A percentile compares a stretch with the other conserved stretches of the same genome.
Evolutionary conservation across 1,284 basidiomycete species (phyloP).

Genomic region (Taiwanofungus camphoratus): DNA sequence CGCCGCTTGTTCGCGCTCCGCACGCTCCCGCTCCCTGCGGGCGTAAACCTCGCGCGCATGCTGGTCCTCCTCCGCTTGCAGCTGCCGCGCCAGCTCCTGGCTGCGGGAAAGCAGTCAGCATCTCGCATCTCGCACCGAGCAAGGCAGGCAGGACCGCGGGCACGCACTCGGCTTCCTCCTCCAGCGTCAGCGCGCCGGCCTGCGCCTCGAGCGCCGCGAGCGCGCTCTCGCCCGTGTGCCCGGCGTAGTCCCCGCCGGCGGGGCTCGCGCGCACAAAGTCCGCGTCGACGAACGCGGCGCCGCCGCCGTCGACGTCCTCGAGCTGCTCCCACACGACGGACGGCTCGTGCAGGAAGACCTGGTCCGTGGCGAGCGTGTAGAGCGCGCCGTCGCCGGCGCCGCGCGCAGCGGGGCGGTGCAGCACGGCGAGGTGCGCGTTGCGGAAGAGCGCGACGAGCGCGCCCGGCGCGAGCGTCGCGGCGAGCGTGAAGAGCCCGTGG

Average conservation of each 20-base stretch:
- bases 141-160: background rate
- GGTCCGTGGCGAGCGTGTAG: conserved; percentile 80
- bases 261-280: conserved; percentile 59
- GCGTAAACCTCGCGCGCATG: conserved; percentile 37
- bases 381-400: conserved; percentile 47
- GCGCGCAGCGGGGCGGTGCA: conserved; percentile 54
- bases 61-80: conserved; percentile 73
- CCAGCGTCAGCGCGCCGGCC: conserved; percentile 27
- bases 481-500: conserved; percentile 69
- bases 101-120: conserved; percentile 30
- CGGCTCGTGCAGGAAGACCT: conserved; percentile 71
- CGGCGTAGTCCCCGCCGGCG: conserved; percentile 75
- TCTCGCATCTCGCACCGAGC: too few species aligned
- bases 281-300: conserved; percentile 71
- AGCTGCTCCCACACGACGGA: conserved; percentile 85
- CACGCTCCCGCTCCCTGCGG: conserved; percentile 29
- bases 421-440: conserved; percentile 82
- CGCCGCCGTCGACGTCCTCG: conserved; percentile 80
- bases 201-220: conserved; percentile 29
- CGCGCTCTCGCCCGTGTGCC: conserved; percentile 60
- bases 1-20: conserved; percentile 22
- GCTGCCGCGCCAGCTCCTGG: conserved; percentile 56
- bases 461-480: conserved; percentile 46
- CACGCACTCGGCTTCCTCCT: conserved; percentile 51
- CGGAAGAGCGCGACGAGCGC: conserved; percentile 79